Base-by-base conservation (phyloP, 1,139 yeast genomes). In the Candida glucosophila region DNA sequence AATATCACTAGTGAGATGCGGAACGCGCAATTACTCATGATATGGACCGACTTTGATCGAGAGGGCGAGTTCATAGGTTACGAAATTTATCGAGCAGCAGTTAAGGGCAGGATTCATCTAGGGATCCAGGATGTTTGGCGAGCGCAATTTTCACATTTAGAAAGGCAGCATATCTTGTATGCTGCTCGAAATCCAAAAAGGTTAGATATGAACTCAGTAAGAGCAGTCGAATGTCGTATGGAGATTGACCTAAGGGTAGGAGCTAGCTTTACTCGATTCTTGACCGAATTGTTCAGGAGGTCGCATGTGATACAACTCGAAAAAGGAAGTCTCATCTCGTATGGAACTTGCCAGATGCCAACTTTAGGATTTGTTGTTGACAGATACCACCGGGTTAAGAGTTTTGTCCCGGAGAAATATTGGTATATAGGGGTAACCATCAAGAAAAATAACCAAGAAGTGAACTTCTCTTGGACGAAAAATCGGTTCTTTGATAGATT, bases 11-110 rank as follows among this genome's bases (percentile, higher is more conserved):
- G 52, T 4, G 88, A 86, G 44, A 83, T 90, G 3, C 48, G 77
- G 20, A 45, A 41, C 16, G 71, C 82, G 4, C 67, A 73, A 26
- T 58, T 61, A 25, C 55, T 92, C 34, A 82, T 83, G 80, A 85
- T 92, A 6, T 92, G 98, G 98, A 92, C 98, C 2, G 99, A 92
- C 64, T 90, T 97, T 54, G 99, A 92, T 60, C 64, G 98, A 22
- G 99, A 92, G 47, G 99, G 99, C 2, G 99, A 92, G 50, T 80
- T 78, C 47, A 92, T 92, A 33, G 99, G 98, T 0, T 75, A 71
- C 60, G 97, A 90, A 45, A 73, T 92, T 14, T 64, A 70, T 25
- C 65, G 72, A 30, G 79, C 78, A 4, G 96, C 95, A 0, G 48
- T 52, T 24, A 58, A 58, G 36, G 67, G 67, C 1, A 86, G 83